Base-by-base conservation (phyloP, 768 basidiomycete species). In the Lactifluus subvellereus region DNA sequence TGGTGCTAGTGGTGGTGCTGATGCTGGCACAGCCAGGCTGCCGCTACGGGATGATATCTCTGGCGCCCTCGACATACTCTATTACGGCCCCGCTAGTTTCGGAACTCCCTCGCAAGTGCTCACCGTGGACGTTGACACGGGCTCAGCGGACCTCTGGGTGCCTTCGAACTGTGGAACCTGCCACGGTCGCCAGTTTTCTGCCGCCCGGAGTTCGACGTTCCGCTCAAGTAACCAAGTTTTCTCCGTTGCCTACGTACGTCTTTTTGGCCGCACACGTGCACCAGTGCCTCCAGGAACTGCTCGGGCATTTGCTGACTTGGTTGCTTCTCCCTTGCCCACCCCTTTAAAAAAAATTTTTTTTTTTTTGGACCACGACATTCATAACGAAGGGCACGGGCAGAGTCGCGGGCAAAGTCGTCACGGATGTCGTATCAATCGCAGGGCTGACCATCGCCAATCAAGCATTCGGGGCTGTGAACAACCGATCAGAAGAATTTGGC, bases 131-230 rank as follows among this genome's bases (percentile, higher is more conserved):
- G 74, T 88, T 66, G 88, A 89, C 71, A 88, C 87, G 3, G 85
- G 87, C 54, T 85, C 83, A 7, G 76, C 82, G 38, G 88, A 89
- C 69, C 75, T 86, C n/a, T 88, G 86, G 83, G 71, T 80, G 20
- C 77, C 80, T 33, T 70, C 73, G 14, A 57, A 69, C 49, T 84
- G 83, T 67, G 14, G 51, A 1, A 42, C 66, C 16, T 84, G 83
- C 62, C 63, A 64, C n/a, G 69, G 72, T 52, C 69, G 56, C 14
- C 76, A 77, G 59, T 84, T 80, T 64, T 61, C 76, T 22, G 63
- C 76, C 2, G 59, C 59, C 5, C 63, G 66, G 18, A 85, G 83
- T 67, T 72, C 70, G 5, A 80, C 82, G 4, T 84, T 75, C 67
- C 65, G 48, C 9, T 67, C 74, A 49, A 73, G 64, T 22, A 66